Conservation (phyloP, 495 filamentous ascomycete species). For the Rostrohypoxylon terebratum region DNA sequence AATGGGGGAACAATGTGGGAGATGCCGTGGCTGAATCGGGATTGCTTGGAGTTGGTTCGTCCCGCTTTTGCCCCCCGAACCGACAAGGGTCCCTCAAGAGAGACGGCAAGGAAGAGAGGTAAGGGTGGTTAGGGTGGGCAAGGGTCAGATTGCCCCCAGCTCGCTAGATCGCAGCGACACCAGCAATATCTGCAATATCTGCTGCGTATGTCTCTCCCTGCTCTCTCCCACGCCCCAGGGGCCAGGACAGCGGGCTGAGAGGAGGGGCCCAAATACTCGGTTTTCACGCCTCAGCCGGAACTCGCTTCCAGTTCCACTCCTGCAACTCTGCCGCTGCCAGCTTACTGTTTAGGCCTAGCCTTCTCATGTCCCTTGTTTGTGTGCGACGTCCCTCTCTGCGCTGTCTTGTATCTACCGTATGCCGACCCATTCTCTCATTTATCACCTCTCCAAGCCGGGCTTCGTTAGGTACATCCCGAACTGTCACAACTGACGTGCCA, state of each 20-base stretch:
- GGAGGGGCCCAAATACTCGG: conserved; percentile 48
- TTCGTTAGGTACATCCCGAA: conserved; percentile 25
- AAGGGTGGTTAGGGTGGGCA: conserved; percentile 12
- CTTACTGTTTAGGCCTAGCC: conserved; percentile 47
- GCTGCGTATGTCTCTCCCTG: conserved; percentile 16
- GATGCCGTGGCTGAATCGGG: conserved; percentile 47
- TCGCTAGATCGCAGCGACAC: conserved; percentile 44
- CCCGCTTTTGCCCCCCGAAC: conserved; percentile 42
- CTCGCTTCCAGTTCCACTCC: conserved; percentile 49
- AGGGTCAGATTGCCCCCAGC: conserved; percentile 44
- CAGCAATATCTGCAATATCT: conserved; percentile 23
- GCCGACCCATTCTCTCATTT: conserved; percentile 42
- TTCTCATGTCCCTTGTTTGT: conserved; percentile 34
- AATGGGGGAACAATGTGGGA: conserved; percentile 31
- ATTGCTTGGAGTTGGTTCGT: conserved; percentile 46
- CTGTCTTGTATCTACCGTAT: conserved; percentile 33
- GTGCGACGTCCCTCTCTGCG: conserved; percentile 40
- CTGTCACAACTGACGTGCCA: conserved; percentile 30
- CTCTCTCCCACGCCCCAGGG: conserved; percentile 48
- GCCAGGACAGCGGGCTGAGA: conserved; percentile 48
- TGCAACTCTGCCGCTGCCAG: conserved; percentile 45
- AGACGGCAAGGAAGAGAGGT: not conserved
- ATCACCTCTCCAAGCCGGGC: conserved; percentile 40
- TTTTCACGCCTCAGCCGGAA: conserved; percentile 49
- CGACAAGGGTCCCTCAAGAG: conserved; percentile 21